phyloP scores from a whole-genome alignment of 768 basidiomycete genomes.

The Pulveroboletus sp. region DNA sequence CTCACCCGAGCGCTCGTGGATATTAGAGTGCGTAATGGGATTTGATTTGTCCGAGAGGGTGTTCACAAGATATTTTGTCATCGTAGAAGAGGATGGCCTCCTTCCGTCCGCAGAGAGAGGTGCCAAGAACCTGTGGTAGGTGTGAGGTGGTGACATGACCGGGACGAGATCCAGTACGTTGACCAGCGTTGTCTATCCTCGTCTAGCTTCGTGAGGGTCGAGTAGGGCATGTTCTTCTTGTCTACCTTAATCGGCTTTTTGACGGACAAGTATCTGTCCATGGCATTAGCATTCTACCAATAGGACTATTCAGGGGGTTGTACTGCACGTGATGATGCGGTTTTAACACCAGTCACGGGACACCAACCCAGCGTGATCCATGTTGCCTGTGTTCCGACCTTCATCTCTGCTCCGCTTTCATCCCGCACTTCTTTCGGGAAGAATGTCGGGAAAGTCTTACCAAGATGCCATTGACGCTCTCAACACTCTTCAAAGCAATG shows the following conservation, averaged over 20 bases:
- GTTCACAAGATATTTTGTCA: conserved; percentile 57
- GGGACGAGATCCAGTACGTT: conserved; percentile 5
- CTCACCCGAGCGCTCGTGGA: conserved; percentile 56
- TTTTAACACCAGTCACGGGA: not conserved
- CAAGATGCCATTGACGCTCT: conserved; percentile 67
- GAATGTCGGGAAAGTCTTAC: conserved; percentile 58
- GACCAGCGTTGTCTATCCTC: conserved; percentile 17
- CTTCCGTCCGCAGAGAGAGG: conserved; percentile 28
- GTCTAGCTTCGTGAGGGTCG: conserved; percentile 10
- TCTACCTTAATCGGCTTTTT: conserved; percentile 16
- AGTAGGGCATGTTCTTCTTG: conserved; percentile 6
- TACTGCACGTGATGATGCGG: conserved; percentile 7
- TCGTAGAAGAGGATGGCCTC: conserved; percentile 36
- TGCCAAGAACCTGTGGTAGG: conserved; percentile 24
- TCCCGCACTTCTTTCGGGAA: conserved; percentile 20
- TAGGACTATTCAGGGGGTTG: conserved; percentile 7
- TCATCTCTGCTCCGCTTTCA: conserved; percentile 5
- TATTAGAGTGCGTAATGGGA: conserved; percentile 74
- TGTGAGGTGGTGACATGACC: not conserved
- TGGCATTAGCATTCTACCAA: conserved; percentile 3
- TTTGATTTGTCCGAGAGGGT: conserved; percentile 63
- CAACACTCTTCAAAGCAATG: conserved; percentile 88
- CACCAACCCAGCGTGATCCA: not conserved
- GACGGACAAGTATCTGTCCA: conserved; percentile 27
- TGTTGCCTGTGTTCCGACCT: conserved; percentile 6